Conservation (phyloP, 352 stramenopile genomes). For the Globisporangium paroecandrum region DNA sequence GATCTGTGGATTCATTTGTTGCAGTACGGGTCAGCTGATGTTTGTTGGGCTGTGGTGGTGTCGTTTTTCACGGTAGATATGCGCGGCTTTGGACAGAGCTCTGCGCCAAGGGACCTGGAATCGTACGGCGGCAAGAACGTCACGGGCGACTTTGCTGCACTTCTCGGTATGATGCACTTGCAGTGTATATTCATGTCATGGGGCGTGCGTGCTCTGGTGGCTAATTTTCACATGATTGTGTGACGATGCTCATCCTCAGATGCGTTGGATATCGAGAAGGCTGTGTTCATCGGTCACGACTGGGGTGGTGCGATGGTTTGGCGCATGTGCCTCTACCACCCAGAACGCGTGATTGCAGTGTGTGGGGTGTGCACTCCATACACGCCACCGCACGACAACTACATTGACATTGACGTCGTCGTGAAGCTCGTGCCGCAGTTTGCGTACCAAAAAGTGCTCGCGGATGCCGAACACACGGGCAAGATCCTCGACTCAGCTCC, state of each 20-base stretch:
- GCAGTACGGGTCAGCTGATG: neutral
- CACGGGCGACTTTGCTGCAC: conserved; percentile 41
- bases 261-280: conserved; percentile 55
- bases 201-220: neutral
- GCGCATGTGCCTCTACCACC: conserved; percentile 56
- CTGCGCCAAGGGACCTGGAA: conserved; percentile 38
- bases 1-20: neutral
- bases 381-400: conserved; percentile 35
- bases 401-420: conserved; percentile 38
- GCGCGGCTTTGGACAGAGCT: conserved; percentile 61
- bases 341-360: conserved; percentile 44
- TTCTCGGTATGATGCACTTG: conserved; percentile 32
- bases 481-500: conserved; percentile 36
- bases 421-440: conserved; percentile 54
- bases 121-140: conserved; percentile 62
- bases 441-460: conserved; percentile 61
- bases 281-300: conserved; percentile 67
- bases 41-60: neutral
- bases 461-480: conserved; percentile 35
- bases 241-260: conserved; percentile 26
- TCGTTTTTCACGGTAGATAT: conserved; percentile 29
- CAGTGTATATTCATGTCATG: neutral
- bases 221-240: neutral
- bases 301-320: conserved; percentile 52
- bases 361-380: conserved; percentile 70